Conservation (phyloP, 768 basidiomycete species). For the Podaxis sp. region DNA sequence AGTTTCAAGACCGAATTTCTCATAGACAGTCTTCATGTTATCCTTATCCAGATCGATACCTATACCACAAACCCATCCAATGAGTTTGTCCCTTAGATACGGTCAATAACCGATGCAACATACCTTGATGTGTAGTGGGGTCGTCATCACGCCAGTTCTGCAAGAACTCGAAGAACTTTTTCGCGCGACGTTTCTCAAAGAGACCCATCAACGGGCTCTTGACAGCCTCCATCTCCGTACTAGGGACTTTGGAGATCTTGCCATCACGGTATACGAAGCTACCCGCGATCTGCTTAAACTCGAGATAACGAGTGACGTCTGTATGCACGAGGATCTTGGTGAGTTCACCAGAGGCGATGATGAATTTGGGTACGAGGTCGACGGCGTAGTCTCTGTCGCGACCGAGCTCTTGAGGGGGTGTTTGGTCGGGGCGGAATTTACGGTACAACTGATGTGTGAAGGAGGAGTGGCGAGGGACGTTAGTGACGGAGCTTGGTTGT, state of each 20-base stretch:
- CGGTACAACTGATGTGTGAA: constrained; percentile 73
- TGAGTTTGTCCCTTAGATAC: neutral
- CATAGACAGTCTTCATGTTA: constrained; percentile 92
- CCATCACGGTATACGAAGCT: constrained; percentile 98
- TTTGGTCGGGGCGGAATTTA: constrained; percentile 82
- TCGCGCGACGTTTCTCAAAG: constrained; percentile 96
- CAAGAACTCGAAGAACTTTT: constrained; percentile 97
- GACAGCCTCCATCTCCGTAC: constrained; percentile 96
- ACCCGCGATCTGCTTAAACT: constrained; percentile 99
- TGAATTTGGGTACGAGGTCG: constrained; percentile 98
- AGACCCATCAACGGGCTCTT: constrained; percentile 96
- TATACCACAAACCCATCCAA: constrained; percentile 26
- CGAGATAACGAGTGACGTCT: constrained; percentile 96
- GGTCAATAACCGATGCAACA: neutral
- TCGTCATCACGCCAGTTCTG: constrained; percentile 96
- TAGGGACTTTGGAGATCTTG: constrained; percentile 95
- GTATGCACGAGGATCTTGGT: constrained; percentile 99
- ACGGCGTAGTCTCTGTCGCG: constrained; percentile 98
- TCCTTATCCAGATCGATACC: constrained; percentile 88
- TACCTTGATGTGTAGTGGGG: constrained; percentile 95
- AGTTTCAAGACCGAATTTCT: constrained; percentile 94
- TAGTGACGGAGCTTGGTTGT: neutral
- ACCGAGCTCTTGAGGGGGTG: constrained; percentile 82
- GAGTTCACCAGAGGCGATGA: constrained; percentile 96
- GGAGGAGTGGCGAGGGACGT: neutral